Evolutionary conservation across 2,329 filamentous ascomycete species (phyloP), one percentile per base, ranked within the genome.

Genomic region (Rhynchosporium secalis): DNA sequence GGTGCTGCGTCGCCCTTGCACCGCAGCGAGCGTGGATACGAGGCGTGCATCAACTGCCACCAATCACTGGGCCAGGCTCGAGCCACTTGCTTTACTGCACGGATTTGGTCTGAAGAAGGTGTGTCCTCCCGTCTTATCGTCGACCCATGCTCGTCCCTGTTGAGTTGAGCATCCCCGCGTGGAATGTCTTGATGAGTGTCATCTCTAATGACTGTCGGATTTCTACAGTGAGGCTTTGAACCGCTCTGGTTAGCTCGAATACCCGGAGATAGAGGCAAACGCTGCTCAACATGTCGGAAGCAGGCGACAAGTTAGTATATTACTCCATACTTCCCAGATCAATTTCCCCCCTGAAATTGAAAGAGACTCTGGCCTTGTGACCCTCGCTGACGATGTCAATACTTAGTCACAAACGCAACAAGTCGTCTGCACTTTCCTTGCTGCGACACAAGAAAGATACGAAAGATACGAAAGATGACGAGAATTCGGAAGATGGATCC

Each of bases 341-440:
- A 40, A 49, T 15, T n/a, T 12, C 41, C 31, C 28, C 45, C 49
- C 56, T 13, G 29, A 40, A 7, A 4, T 26, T 29, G 26, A 49
- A 40, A 49, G 26, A 38, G 28, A 28, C 40, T 13, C 20, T 41
- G 9, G 9, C 10, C 40, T 28, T 15, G 15, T 12, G 45, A 43
- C 38, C 40, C 10, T 51, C 62, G 57, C 65, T 68, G 46, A 68
- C 56, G 33, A 69, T 67, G 64, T 36, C 46, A 13, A 55, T 65
- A 52, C 57, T 58, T 64, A 74, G 71, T 61, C 73, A 75, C 63
- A 84, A 83, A 74, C 81, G 82, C 65, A 81, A 78, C 63, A 83
- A 81, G 70, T 76, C 84, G 62, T 75, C 84, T 63, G 80, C 83
- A 52, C 78, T 83, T 64, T 80, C 82, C 40, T 73, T 85, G 28